phyloP scores from a whole-genome alignment of 2,329 filamentous ascomycete genomes.

The Colletotrichum phormii region DNA sequence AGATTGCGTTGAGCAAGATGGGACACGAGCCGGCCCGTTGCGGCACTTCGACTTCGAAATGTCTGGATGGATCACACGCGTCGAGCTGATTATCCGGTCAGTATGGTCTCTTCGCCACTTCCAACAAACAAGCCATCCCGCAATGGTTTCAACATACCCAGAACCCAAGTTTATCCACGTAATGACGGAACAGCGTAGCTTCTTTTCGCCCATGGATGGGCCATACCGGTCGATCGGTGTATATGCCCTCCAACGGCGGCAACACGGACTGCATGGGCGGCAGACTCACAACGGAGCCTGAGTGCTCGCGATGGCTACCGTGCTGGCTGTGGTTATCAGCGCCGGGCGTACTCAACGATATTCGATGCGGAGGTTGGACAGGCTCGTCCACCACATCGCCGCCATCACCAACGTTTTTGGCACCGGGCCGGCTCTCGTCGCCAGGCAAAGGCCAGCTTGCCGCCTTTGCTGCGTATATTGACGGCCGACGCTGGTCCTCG shows the following conservation, averaged over 20 bases:
- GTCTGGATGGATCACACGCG: constrained; percentile 52
- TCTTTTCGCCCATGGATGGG: constrained; percentile 47
- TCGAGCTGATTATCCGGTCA: constrained; percentile 50
- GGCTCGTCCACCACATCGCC: neutral
- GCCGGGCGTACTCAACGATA: constrained; percentile 17
- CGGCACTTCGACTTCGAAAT: constrained; percentile 67
- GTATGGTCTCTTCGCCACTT: neutral
- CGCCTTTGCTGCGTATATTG: constrained; percentile 24
- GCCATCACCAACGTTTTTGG: neutral
- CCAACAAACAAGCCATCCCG: neutral
- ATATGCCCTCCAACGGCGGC: constrained; percentile 38
- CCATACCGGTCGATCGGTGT: constrained; percentile 38
- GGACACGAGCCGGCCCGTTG: constrained; percentile 61
- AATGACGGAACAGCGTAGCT: constrained; percentile 49
- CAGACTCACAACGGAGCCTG: constrained; percentile 16
- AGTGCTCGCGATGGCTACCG: constrained; percentile 14
- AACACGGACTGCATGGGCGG: constrained; percentile 24
- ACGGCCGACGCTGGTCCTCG: constrained; percentile 1
- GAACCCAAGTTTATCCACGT: constrained; percentile 48
- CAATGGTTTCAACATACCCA: constrained; percentile 44
- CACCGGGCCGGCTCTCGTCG: neutral
- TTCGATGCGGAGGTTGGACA: constrained; percentile 6
- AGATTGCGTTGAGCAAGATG: constrained; percentile 66
- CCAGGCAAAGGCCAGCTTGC: constrained; percentile 29
- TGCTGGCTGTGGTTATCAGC: constrained; percentile 7